phyloP scores from a whole-genome alignment of 192 early-diverging fungal species.

The Coemansia sp. region DNA sequence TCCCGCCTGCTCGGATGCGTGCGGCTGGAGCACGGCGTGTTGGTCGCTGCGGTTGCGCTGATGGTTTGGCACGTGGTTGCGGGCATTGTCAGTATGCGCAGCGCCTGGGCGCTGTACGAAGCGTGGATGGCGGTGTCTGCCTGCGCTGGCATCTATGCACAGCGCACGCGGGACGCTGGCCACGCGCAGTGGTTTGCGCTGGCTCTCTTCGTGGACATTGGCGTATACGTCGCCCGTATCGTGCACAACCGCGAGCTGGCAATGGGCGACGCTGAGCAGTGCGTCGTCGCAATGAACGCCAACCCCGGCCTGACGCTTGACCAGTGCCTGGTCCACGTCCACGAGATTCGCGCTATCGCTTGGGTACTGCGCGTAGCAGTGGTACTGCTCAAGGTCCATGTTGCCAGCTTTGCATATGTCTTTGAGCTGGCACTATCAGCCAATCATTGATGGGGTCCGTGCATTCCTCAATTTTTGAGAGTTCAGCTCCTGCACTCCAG shows the following conservation, averaged over 20 bases:
- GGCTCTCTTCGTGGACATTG: conserved; percentile 28
- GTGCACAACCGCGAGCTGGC: conserved; percentile 24
- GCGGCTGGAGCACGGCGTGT: conserved; percentile 18
- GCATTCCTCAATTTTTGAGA: conserved; percentile 1
- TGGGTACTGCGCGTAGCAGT: conserved; percentile 25
- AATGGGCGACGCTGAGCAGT: conserved; percentile 38
- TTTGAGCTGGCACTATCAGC: conserved; percentile 9
- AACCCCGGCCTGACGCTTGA: conserved; percentile 31
- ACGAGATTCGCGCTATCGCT: conserved; percentile 44
- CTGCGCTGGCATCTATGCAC: conserved; percentile 39
- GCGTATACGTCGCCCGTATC: conserved; percentile 15
- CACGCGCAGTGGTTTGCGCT: conserved; percentile 46
- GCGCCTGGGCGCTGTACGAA: conserved; percentile 35
- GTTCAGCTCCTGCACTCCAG: not conserved
- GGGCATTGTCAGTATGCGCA: conserved; percentile 15
- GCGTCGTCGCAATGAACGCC: conserved; percentile 31
- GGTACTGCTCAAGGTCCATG: conserved; percentile 23
- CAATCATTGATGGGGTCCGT: conserved; percentile 11
- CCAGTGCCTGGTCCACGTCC: conserved; percentile 44
- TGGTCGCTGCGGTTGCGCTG: conserved; percentile 1
- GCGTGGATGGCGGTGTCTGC: conserved; percentile 46
- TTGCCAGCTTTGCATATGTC: conserved; percentile 10
- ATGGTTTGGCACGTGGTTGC: conserved; percentile 25
- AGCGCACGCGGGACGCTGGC: conserved; percentile 32
- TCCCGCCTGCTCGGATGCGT: conserved; percentile 25